Percentiles rank a stretch among this genome's conserved stretches.
Evolutionary conservation across 257 asterid genomes (phyloP).

Genomic region (Nicotiana tabacum): DNA sequence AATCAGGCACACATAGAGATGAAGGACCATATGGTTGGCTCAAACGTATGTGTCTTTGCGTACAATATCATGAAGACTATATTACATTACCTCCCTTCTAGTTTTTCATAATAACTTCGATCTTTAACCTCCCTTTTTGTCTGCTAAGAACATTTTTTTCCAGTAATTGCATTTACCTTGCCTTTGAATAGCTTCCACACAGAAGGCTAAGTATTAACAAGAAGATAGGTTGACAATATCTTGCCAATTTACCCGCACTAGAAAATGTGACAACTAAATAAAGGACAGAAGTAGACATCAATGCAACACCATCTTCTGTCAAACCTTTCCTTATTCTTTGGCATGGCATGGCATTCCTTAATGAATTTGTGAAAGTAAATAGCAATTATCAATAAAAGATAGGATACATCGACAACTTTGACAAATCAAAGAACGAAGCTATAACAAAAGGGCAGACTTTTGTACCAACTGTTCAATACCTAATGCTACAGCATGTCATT

Average conservation of each 20-base stretch:
- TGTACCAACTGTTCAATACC: background rate
- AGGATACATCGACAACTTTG: background rate
- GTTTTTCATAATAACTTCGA: background rate
- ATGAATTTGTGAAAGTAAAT: background rate
- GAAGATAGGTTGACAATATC: background rate
- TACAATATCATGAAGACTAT: background rate
- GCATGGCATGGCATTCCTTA: background rate
- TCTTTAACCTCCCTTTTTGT: slow-evolving; percentile 1
- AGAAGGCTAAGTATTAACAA: background rate
- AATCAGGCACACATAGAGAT: slow-evolving; percentile 16
- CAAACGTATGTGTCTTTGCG: background rate
- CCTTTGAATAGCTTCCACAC: background rate
- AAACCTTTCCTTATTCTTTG: background rate
- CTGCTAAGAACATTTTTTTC: background rate
- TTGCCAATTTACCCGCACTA: background rate
- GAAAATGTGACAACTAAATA: background rate
- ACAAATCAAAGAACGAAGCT: background rate
- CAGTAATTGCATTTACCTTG: background rate
- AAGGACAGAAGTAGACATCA: background rate
- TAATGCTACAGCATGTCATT: background rate
- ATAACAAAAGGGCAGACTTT: background rate
- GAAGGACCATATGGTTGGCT: background rate
- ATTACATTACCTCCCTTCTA: background rate
- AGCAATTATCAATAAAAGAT: background rate
- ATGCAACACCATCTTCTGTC: background rate